phyloP scores from a whole-genome alignment of 768 basidiomycete genomes.

The Rhizopogon vulgaris region DNA sequence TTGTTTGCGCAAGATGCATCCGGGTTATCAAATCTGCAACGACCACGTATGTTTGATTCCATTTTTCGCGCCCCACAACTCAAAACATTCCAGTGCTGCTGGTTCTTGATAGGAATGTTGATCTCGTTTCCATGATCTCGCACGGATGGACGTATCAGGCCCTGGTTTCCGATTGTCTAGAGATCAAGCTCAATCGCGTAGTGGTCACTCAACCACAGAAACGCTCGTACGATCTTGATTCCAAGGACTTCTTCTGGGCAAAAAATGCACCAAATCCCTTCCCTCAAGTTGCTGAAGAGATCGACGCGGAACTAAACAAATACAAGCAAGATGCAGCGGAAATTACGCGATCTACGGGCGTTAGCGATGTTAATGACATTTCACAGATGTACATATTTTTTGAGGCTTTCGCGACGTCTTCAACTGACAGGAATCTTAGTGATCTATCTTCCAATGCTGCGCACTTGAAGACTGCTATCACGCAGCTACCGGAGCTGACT shows the following conservation, averaged over 20 bases:
- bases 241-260: slow-evolving; percentile 99
- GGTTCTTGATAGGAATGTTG: slow-evolving; percentile 91
- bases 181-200: slow-evolving; percentile 95
- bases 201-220: slow-evolving; percentile 73
- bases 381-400: slow-evolving; percentile 70
- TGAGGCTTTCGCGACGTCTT: background rate
- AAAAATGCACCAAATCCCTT: slow-evolving; percentile 95
- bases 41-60: slow-evolving; percentile 58
- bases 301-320: slow-evolving; percentile 84
- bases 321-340: slow-evolving; percentile 97
- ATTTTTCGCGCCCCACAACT: slow-evolving; percentile 2
- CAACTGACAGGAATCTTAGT: slow-evolving; percentile 30
- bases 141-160: slow-evolving; percentile 99
- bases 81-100: slow-evolving; percentile 63
- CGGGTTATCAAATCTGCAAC: slow-evolving; percentile 78
- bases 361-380: slow-evolving; percentile 93
- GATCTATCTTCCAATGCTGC: slow-evolving; percentile 91
- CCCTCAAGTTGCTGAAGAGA: slow-evolving; percentile 97
- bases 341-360: slow-evolving; percentile 91
- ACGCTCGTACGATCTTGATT: slow-evolving; percentile 89
- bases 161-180: slow-evolving; percentile 93
- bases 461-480: slow-evolving; percentile 95
- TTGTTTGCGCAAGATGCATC: slow-evolving; percentile 77
- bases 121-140: slow-evolving; percentile 86
- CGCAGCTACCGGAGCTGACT: slow-evolving; percentile 92